Evolutionary conservation across 768 basidiomycete genomes (phyloP).

Genomic region (Auricularia auricula-judae): DNA sequence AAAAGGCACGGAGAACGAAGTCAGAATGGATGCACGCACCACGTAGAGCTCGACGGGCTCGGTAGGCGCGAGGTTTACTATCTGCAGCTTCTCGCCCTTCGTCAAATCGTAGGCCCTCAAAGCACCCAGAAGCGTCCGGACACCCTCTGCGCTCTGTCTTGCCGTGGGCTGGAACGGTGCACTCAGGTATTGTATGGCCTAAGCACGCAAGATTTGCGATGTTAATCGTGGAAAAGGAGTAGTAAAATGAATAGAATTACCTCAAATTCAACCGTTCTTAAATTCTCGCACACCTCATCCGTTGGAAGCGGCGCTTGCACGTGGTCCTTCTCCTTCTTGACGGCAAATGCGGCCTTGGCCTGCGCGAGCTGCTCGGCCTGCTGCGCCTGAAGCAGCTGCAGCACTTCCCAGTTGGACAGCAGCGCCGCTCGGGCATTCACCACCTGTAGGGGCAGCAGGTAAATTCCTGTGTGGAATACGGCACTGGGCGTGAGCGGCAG

Average conservation of each 20-base stretch:
- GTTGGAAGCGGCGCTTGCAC: conserved; percentile 14
- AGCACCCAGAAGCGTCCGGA: conserved; percentile 44
- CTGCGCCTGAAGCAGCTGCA: conserved; percentile 63
- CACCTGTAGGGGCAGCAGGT: conserved; percentile 30
- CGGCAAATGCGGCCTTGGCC: conserved; percentile 55
- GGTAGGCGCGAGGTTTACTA: conserved; percentile 82
- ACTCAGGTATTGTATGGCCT: conserved; percentile 83
- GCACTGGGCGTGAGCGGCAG: background rate
- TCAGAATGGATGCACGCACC: conserved; percentile 34
- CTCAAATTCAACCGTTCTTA: conserved; percentile 81
- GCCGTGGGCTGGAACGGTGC: conserved; percentile 60
- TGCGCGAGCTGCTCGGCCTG: conserved; percentile 63
- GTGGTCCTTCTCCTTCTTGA: conserved; percentile 68
- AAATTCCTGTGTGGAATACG: background rate
- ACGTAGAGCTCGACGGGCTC: conserved; percentile 80
- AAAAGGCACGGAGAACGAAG: background rate
- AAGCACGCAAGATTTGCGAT: conserved; percentile 7
- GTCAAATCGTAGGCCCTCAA: conserved; percentile 66
- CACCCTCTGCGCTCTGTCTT: conserved; percentile 51
- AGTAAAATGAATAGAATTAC: conserved; percentile 21
- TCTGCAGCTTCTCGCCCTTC: conserved; percentile 84
- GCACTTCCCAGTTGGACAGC: conserved; percentile 81
- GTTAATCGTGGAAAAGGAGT: too few relatives aligned
- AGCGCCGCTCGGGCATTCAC: conserved; percentile 65
- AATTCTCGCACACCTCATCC: conserved; percentile 63